These are phyloP conservation scores for Brassica juncea DNA, from an alignment of 345 rosid genomes.

Conservation along the genomic window DNA sequence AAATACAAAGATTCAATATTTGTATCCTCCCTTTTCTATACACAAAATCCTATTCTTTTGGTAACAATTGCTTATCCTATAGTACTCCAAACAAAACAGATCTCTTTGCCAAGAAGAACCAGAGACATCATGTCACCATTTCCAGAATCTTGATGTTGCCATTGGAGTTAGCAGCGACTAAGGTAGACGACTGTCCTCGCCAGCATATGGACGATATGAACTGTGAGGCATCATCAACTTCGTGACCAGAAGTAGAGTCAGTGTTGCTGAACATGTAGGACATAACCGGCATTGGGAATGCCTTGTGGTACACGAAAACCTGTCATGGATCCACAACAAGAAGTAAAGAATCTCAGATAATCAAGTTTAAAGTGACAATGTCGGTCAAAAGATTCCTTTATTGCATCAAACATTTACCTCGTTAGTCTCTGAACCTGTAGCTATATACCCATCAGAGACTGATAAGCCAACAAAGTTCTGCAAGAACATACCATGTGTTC, in stretches of 20 bases:
- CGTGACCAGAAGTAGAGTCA: conserved; percentile 63
- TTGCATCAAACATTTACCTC: conserved; percentile 59
- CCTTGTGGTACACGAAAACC: conserved; percentile 94
- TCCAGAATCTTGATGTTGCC: conserved; percentile 91
- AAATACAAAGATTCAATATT: conserved; percentile 29
- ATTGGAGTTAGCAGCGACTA: conserved; percentile 85
- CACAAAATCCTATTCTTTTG: conserved; percentile 27
- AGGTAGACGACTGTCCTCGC: conserved; percentile 76
- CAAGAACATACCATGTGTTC: conserved; percentile 18
- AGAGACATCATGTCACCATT: conserved; percentile 53
- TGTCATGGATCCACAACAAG: conserved; percentile 34
- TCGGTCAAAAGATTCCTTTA: background rate
- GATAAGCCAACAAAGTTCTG: conserved; percentile 98
- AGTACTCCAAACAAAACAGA: conserved; percentile 23
- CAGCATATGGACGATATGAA: conserved; percentile 89
- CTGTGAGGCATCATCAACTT: conserved; percentile 63
- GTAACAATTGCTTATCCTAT: conserved; percentile 34
- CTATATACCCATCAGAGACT: conserved; percentile 93
- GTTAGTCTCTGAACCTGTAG: conserved; percentile 96
- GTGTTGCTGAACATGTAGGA: conserved; percentile 68
- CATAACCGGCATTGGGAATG: conserved; percentile 94
- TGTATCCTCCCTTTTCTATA: conserved; percentile 29
- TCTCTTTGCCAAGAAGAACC: conserved; percentile 10
- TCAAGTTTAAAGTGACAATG: background rate
- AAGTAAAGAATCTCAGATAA: background rate